A percentile compares a stretch with the other conserved stretches of the same genome.
Conservation (phyloP, 148 eudicot genomes). For the Chenopodium suecicum region DNA sequence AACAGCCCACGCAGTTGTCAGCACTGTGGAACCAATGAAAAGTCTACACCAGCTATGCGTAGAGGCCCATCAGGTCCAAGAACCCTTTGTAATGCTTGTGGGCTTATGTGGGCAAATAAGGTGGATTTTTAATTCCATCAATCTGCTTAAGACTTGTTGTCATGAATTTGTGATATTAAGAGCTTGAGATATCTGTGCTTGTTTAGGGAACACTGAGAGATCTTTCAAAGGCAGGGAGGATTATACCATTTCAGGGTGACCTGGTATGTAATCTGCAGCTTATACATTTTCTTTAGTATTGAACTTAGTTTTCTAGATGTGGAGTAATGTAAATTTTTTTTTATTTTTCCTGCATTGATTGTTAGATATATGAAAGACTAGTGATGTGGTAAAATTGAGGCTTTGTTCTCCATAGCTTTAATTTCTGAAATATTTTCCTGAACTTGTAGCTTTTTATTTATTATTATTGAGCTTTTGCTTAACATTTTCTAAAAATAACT, state of each 20-base stretch:
- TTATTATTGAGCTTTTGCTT: no score
- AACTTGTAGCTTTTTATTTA: no score
- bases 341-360: neutral
- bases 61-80: slow-evolving; percentile 52
- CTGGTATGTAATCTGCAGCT: slow-evolving; percentile 30
- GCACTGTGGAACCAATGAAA: slow-evolving; percentile 41
- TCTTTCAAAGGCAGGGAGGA: slow-evolving; percentile 39
- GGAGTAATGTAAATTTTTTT: neutral
- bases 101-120: slow-evolving; percentile 56
- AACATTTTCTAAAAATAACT: no score
- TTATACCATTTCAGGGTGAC: slow-evolving; percentile 29
- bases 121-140: slow-evolving; percentile 14
- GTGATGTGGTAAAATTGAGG: neutral
- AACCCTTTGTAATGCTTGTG: slow-evolving; percentile 51
- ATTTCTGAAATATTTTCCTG: no score
- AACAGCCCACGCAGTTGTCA: slow-evolving; percentile 36
- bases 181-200: slow-evolving; percentile 8
- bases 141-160: neutral
- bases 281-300: slow-evolving; percentile 5
- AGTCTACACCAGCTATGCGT: slow-evolving; percentile 51
- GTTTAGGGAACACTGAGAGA: slow-evolving; percentile 47
- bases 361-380: neutral
- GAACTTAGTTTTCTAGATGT: neutral
- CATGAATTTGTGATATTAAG: neutral
- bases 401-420: no score